Conservation (phyloP, 2,329 filamentous ascomycete genomes). For the Gnomoniopsis smithogilvyi region DNA sequence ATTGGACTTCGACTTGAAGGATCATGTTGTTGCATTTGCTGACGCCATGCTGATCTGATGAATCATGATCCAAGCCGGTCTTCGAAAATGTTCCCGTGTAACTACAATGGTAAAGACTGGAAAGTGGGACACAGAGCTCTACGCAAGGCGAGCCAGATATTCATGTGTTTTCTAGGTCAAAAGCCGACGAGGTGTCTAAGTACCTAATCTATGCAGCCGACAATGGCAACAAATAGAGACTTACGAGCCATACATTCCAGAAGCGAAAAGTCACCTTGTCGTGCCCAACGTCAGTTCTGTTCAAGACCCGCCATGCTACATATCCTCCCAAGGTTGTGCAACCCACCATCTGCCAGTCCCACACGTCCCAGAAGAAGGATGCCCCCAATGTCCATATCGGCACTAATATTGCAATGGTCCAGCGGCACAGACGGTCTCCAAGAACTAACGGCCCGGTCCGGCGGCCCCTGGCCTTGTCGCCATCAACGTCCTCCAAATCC, state of each 20-base stretch:
- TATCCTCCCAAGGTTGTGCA: background rate
- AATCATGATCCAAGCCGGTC: too few species aligned
- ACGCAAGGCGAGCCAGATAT: too few species aligned
- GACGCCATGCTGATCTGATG: too few species aligned
- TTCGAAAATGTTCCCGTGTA: too few species aligned
- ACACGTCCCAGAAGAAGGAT: background rate
- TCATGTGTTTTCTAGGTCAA: too few species aligned
- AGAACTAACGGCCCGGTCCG: constrained; percentile 21
- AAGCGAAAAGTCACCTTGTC: constrained; percentile 23
- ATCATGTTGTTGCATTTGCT: too few species aligned
- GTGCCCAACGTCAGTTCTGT: background rate
- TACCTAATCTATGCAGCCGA: too few species aligned
- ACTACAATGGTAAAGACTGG: too few species aligned
- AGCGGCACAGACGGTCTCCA: background rate
- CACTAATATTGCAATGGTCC: background rate
- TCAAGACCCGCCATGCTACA: background rate
- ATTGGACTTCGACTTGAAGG: too few species aligned
- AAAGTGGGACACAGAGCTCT: too few species aligned
- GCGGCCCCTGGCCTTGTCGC: constrained; percentile 20
- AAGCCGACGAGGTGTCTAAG: too few species aligned
- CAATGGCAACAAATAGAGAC: background rate
- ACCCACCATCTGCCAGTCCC: background rate
- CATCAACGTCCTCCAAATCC: constrained; percentile 25
- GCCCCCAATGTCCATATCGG: background rate
- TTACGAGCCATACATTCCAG: background rate